Percentiles rank a stretch among this genome's conserved stretches.
Evolutionary conservation across 768 basidiomycete species (phyloP).

Genomic region (Leccinellum rugosiceps): DNA sequence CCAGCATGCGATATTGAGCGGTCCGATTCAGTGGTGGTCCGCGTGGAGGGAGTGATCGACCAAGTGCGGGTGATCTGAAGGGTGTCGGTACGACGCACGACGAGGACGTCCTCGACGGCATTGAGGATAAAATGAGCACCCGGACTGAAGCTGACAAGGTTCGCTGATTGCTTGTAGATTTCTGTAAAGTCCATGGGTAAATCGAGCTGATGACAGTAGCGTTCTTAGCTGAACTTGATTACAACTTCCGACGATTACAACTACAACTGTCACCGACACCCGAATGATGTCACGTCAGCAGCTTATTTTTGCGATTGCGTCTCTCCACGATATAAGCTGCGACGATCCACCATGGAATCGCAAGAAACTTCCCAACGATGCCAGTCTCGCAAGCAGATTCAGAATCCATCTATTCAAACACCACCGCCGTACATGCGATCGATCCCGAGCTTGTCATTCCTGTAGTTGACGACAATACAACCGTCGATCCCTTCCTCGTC

Average conservation of each 20-base stretch:
- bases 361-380: conserved; percentile 2
- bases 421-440: conserved; percentile 12
- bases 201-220: conserved; percentile 1
- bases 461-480: conserved; percentile 8
- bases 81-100: conserved; percentile 80
- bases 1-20: conserved; percentile 67
- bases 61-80: conserved; percentile 83
- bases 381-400: conserved; percentile 7
- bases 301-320: conserved; percentile 4
- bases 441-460: conserved; percentile 13
- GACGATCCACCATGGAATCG: background rate
- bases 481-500: conserved; percentile 31
- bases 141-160: conserved; percentile 79
- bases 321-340: conserved; percentile 9
- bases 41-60: conserved; percentile 57
- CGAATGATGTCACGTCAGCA: conserved; percentile 13
- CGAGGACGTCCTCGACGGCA: conserved; percentile 71
- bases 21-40: conserved; percentile 33
- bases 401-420: conserved; percentile 11
- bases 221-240: background rate
- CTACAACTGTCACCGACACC: conserved; percentile 3
- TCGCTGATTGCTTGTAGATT: conserved; percentile 69
- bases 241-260: background rate
- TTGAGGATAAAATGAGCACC: conserved; percentile 86
- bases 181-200: conserved; percentile 82